Conservation (phyloP, 2,329 filamentous ascomycete genomes). For the Sporothrix brasiliensis region DNA sequence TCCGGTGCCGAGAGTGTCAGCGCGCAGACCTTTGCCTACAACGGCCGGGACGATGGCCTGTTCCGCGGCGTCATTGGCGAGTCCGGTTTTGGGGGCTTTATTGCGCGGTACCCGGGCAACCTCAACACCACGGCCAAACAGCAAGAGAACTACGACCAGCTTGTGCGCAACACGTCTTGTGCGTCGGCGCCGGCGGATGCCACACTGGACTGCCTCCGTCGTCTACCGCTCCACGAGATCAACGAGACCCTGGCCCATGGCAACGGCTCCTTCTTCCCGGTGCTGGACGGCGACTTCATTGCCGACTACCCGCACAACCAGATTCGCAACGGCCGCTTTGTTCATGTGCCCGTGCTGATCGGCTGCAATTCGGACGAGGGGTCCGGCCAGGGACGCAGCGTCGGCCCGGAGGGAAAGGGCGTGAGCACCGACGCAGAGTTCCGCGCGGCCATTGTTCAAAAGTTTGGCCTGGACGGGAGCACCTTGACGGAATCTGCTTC, state of each 20-base stretch:
- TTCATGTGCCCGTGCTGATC: slow-evolving; percentile 62
- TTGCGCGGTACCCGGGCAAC: slow-evolving; percentile 41
- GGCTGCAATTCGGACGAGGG: slow-evolving; percentile 69
- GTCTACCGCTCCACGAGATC: slow-evolving; percentile 41
- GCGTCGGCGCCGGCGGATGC: neutral
- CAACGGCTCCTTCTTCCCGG: slow-evolving; percentile 36
- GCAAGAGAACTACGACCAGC: slow-evolving; percentile 36
- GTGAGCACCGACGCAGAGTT: slow-evolving; percentile 61
- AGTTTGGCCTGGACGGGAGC: slow-evolving; percentile 33
- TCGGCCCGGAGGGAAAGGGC: slow-evolving; percentile 43
- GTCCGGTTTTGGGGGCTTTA: slow-evolving; percentile 32
- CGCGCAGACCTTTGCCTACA: slow-evolving; percentile 55
- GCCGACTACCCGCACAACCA: slow-evolving; percentile 53
- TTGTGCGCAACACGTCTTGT: slow-evolving; percentile 29
- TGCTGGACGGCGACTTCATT: slow-evolving; percentile 49
- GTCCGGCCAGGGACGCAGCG: slow-evolving; percentile 51
- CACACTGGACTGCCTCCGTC: slow-evolving; percentile 41
- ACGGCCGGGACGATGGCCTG: slow-evolving; percentile 52
- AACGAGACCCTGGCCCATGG: slow-evolving; percentile 33
- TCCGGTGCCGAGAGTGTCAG: slow-evolving; percentile 56
- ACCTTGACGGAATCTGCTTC: slow-evolving; percentile 22
- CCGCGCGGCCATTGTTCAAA: slow-evolving; percentile 37
- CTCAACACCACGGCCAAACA: slow-evolving; percentile 41
- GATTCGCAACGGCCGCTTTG: slow-evolving; percentile 60
- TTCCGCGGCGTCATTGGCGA: slow-evolving; percentile 56